phyloP scores from a whole-genome alignment of 805 yeast genomes.

The Komagataella populi region DNA sequence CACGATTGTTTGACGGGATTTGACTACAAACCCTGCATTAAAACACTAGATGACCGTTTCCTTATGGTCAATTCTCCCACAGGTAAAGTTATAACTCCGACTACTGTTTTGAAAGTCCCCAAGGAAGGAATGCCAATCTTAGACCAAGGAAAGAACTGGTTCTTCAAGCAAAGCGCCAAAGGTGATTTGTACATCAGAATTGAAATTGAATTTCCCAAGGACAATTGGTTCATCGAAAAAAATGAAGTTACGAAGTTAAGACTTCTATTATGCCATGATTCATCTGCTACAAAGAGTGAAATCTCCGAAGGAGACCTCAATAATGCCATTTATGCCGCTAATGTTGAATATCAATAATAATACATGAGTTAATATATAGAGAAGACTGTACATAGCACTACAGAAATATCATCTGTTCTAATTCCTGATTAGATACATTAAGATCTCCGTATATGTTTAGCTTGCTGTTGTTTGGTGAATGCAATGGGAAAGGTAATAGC shows the following conservation, averaged over 20 bases:
- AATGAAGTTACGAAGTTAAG: slow-evolving; percentile 43
- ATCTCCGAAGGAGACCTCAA: not conserved
- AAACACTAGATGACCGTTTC: slow-evolving; percentile 72
- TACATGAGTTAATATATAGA: not conserved
- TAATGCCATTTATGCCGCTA: not conserved
- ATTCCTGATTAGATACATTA: not conserved
- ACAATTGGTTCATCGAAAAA: slow-evolving; percentile 72
- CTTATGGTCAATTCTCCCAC: slow-evolving; percentile 49
- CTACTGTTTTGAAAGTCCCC: slow-evolving; percentile 46
- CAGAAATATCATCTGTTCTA: not conserved
- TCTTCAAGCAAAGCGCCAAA: slow-evolving; percentile 13
- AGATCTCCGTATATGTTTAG: not conserved
- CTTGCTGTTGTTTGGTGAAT: not conserved
- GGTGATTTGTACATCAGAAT: slow-evolving; percentile 66
- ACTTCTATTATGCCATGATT: slow-evolving; percentile 24
- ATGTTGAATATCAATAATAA: not conserved
- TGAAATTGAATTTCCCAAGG: slow-evolving; percentile 72
- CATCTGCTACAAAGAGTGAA: not conserved
- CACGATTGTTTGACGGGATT: slow-evolving; percentile 74
- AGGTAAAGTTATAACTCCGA: slow-evolving; percentile 76
- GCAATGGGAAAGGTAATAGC: not conserved
- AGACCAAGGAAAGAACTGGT: slow-evolving; percentile 3
- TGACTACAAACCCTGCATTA: slow-evolving; percentile 22
- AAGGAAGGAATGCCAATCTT: slow-evolving; percentile 77
- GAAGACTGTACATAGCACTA: not conserved